Evolutionary conservation across 805 yeast species (phyloP).

Genomic region (Starmerella vaccinii): DNA sequence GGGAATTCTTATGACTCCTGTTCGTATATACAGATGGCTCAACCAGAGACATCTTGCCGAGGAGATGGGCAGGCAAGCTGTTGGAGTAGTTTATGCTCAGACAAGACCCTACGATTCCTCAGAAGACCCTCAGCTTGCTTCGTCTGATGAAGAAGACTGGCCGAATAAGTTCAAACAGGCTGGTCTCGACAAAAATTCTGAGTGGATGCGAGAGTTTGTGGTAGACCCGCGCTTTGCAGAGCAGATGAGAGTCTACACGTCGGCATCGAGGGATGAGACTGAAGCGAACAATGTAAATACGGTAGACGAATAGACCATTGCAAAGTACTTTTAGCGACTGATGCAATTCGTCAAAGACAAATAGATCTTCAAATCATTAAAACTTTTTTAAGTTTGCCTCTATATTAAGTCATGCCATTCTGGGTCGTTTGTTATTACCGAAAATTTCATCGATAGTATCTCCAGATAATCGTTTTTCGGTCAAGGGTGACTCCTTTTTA

Average conservation of each 20-base stretch:
- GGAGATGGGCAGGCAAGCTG: conserved; percentile 46
- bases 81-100: conserved; percentile 44
- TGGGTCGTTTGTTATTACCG: conserved; percentile 10
- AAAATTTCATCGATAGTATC: conserved; percentile 28
- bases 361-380: not conserved
- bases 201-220: conserved; percentile 72
- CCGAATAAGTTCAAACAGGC: conserved; percentile 69
- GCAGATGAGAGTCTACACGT: conserved; percentile 33
- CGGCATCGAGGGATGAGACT: not conserved
- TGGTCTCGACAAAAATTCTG: conserved; percentile 66
- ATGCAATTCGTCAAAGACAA: not conserved
- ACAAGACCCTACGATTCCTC: conserved; percentile 43
- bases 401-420: not conserved
- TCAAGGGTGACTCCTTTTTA: not conserved
- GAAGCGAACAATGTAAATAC: not conserved
- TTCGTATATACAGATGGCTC: conserved; percentile 67
- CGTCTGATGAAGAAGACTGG: conserved; percentile 75
- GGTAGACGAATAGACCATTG: too few species aligned
- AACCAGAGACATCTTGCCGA: conserved; percentile 63
- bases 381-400: not conserved
- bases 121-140: conserved; percentile 36
- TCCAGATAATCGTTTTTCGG: conserved; percentile 11
- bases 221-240: conserved; percentile 58
- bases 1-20: conserved; percentile 71
- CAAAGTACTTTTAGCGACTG: not conserved